Conservation (phyloP, 441 rosid genomes). For the Arabidopsis hybrid region DNA sequence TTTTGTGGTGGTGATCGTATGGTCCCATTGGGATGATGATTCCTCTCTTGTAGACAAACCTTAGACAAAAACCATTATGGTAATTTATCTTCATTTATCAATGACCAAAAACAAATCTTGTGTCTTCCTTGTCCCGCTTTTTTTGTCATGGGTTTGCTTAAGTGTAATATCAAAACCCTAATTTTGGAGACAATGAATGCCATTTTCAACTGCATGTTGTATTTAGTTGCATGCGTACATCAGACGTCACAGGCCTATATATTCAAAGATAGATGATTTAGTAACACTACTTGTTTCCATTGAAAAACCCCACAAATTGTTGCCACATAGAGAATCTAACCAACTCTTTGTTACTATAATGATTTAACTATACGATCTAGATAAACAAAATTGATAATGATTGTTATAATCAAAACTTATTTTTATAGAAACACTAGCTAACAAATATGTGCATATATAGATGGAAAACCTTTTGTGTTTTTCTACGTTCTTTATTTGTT, state of each 20-base stretch:
- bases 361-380: not conserved
- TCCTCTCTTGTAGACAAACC: slow-evolving; percentile 38
- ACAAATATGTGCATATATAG: not conserved
- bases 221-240: slow-evolving; percentile 16
- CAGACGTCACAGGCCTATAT: not conserved
- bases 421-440: not conserved
- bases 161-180: slow-evolving; percentile 18
- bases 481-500: not conserved
- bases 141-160: slow-evolving; percentile 10
- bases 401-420: not conserved
- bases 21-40: slow-evolving; percentile 39
- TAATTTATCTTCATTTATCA: slow-evolving; percentile 27
- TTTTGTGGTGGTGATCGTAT: slow-evolving; percentile 32
- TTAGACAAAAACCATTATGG: slow-evolving; percentile 38
- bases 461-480: not conserved
- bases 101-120: slow-evolving; percentile 32
- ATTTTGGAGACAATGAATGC: slow-evolving; percentile 21
- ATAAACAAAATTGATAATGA: not conserved
- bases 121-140: slow-evolving; percentile 33
- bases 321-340: not conserved
- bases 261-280: slow-evolving; percentile 28
- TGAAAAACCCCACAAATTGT: not conserved
- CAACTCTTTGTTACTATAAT: not conserved
- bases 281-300: slow-evolving; percentile 8
- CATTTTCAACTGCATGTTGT: slow-evolving; percentile 18